A percentile compares a stretch with the other conserved stretches of the same genome.
Evolutionary conservation across 2,329 filamentous ascomycete species (phyloP).

Genomic region (Chlorencoelia australis): DNA sequence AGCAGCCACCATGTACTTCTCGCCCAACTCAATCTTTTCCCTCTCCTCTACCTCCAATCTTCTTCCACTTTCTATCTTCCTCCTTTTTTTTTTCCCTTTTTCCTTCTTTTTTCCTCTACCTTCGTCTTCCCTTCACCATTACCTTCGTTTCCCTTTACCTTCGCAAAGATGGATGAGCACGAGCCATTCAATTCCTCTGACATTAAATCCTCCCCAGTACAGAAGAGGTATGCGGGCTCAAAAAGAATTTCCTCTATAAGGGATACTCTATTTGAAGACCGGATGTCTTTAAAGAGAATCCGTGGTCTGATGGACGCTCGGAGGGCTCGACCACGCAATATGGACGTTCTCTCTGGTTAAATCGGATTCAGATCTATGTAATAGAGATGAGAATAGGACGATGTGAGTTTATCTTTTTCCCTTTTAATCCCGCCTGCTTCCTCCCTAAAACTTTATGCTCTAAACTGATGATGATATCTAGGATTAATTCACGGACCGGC

Average conservation of each 20-base stretch:
- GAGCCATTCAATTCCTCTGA: slow-evolving; percentile 3
- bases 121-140: too few relatives aligned
- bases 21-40: too few relatives aligned
- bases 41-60: too few relatives aligned
- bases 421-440: too few relatives aligned
- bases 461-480: neutral
- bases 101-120: too few relatives aligned
- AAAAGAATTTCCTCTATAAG: neutral
- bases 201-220: neutral
- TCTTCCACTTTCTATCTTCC: too few relatives aligned
- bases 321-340: neutral
- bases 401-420: neutral
- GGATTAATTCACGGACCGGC: neutral
- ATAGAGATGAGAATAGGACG: neutral
- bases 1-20: too few relatives aligned
- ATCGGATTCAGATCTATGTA: neutral
- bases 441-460: too few relatives aligned
- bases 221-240: slow-evolving; percentile 1
- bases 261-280: neutral
- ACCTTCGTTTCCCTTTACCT: too few relatives aligned
- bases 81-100: too few relatives aligned
- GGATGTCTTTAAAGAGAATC: slow-evolving; percentile 1
- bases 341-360: neutral
- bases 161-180: slow-evolving; percentile 1
- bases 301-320: neutral